Conservation (phyloP, 805 yeast species). For the Metschnikowia matae region DNA sequence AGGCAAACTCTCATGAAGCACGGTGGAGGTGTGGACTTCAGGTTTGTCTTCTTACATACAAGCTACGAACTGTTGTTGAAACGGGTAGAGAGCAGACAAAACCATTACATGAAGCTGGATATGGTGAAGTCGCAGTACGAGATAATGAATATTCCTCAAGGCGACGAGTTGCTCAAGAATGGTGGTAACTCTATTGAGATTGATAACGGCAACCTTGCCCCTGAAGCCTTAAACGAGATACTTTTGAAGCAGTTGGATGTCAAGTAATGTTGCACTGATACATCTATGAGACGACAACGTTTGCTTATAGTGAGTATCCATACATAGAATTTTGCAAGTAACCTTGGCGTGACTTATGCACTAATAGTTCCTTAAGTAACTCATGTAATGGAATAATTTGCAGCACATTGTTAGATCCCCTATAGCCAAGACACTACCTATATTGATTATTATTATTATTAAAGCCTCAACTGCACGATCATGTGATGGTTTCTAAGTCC, state of each 20-base stretch:
- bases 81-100: conserved; percentile 61
- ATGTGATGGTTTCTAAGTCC: no score
- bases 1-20: conserved; percentile 54
- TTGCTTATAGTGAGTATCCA: no score
- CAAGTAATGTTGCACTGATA: background rate
- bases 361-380: no score
- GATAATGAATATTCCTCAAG: conserved; percentile 66
- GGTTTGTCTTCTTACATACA: conserved; percentile 66
- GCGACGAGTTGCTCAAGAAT: conserved; percentile 31
- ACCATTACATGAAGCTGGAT: conserved; percentile 82
- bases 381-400: no score
- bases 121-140: conserved; percentile 80
- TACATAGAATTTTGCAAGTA: no score
- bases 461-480: no score
- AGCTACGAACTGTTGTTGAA: conserved; percentile 53
- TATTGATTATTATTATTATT: no score
- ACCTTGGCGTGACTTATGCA: no score
- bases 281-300: background rate
- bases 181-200: conserved; percentile 33
- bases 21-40: conserved; percentile 36
- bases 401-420: no score
- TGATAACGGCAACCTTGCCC: conserved; percentile 3
- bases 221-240: conserved; percentile 15
- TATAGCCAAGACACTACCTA: no score
- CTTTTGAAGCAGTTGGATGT: conserved; percentile 17